Percentiles rank a stretch among this genome's conserved stretches.
Conservation (phyloP, 2,329 filamentous ascomycete genomes). For the Tolypocladium cylindrosporum region DNA sequence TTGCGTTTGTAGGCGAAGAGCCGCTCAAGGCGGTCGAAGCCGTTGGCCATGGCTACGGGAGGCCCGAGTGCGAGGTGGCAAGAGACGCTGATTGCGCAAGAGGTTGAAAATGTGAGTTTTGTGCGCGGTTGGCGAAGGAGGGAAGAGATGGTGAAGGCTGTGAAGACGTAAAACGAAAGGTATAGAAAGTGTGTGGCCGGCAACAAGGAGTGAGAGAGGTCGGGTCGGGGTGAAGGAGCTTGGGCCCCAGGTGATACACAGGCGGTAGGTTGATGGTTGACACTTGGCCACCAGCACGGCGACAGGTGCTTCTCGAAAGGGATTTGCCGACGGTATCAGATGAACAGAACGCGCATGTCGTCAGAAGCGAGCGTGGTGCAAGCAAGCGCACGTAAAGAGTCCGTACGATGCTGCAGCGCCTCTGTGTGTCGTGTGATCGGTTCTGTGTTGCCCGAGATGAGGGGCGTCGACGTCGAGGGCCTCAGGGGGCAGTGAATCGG, state of each 20-base stretch:
- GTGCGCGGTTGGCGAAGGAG: not conserved
- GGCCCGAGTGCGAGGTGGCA: not conserved
- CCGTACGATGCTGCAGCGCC: not conserved
- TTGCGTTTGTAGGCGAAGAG: constrained; percentile 38
- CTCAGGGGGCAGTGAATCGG: not conserved
- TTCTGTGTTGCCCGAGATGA: not conserved
- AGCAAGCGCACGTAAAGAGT: not conserved
- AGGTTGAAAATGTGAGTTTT: not conserved
- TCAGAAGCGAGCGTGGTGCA: constrained; percentile 1
- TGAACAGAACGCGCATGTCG: not conserved
- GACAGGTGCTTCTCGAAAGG: not conserved
- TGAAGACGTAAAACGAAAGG: not conserved
- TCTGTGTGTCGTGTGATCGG: constrained; percentile 1
- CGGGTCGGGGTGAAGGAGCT: not conserved
- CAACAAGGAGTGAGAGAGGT: not conserved
- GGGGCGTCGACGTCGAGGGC: not conserved
- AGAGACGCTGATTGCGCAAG: not conserved
- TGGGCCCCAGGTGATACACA: not conserved
- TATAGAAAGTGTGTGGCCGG: not conserved
- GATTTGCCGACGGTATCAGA: not conserved
- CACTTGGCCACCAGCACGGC: not conserved
- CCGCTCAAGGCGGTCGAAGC: constrained; percentile 39
- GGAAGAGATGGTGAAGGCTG: not conserved
- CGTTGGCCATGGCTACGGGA: constrained; percentile 32
- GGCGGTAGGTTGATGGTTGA: not conserved